Evolutionary conservation across 2,329 filamentous ascomycete genomes (phyloP), one percentile per base, ranked within the genome.

Genomic region (Elsinoe necatrix): DNA sequence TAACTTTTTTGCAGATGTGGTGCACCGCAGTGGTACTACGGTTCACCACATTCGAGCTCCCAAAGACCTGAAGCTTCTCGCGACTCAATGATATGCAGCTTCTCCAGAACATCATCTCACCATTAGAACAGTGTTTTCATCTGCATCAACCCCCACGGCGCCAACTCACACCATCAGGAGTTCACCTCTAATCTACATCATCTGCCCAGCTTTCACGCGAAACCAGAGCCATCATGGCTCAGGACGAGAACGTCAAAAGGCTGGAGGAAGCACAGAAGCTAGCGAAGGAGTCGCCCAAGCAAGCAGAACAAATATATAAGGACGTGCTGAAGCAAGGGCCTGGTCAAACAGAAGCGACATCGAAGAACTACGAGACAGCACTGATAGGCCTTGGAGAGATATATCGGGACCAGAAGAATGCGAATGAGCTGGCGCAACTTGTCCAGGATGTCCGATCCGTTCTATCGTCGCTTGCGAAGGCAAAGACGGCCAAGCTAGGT

Each of bases 401-500:
- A 63, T 96, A 96, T 73, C 83, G 90, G 64, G 90, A 96, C 73
- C 83, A 88, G 74, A 88, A 87, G 84, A 87, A 74, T 73, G 84
- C 77, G 65, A 79, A 93, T 68, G 88, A 95, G 67, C 83, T 98
- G 59, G 89, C 95, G 61, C 85, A 90, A 66, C 81, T 98, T 63
- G 86, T 98, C 66, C 91, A 86, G 68, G 88, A 89, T 71, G 95
- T 90, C 73, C 84, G 92, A 68, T 87, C 87, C 63, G 87, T 93
- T 43, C 84, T 98, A 63, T 96, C 92, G 58, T 93, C 89, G 62
- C 97, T 98, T 72, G 93, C 93, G 63, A 96, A 97, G 79, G 93
- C 95, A 61, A 98, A 98, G 82, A 97, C 93, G 29, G 89, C 93
- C 57, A 98, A 98, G 76, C 80, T 98, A 61, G 89, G 93, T 97